These are phyloP conservation scores for Atalantia buxifolia DNA, from an alignment of 345 rosid species.

Conservation along the genomic window DNA sequence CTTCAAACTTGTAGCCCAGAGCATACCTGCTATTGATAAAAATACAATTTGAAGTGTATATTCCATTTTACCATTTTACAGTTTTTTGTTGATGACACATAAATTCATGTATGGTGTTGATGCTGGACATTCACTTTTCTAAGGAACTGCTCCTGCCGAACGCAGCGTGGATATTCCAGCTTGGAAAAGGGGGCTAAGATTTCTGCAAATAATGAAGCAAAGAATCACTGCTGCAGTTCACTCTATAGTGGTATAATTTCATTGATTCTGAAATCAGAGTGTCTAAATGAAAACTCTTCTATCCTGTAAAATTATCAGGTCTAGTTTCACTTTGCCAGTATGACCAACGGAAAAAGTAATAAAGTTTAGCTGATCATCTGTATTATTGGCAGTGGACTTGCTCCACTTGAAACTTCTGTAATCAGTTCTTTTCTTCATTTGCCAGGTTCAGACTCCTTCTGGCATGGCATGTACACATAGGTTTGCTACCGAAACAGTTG, in stretches of 20 bases:
- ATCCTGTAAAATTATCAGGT: constrained; percentile 3
- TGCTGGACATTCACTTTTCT: constrained; percentile 94
- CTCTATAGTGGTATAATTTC: constrained; percentile 75
- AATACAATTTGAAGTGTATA: not conserved
- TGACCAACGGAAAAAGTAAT: not conserved
- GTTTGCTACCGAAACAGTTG: constrained; percentile 90
- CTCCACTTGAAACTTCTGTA: not conserved
- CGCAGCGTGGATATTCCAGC: constrained; percentile 98
- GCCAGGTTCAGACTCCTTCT: constrained; percentile 83
- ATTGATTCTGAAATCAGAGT: constrained; percentile 3
- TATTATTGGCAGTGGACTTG: not conserved
- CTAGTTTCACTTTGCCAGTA: not conserved
- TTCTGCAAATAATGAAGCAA: constrained; percentile 68
- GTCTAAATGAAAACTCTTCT: not conserved
- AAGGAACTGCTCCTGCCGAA: constrained; percentile 99
- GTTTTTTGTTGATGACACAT: constrained; percentile 12
- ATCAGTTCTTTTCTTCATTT: constrained; percentile 8
- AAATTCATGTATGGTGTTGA: constrained; percentile 65
- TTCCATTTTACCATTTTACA: constrained; percentile 2
- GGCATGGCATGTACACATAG: constrained; percentile 82
- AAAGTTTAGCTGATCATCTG: not conserved
- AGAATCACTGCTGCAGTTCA: constrained; percentile 74
- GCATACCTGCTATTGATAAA: not conserved
- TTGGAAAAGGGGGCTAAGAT: constrained; percentile 87
- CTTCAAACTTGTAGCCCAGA: not conserved